Base-by-base conservation (phyloP, 2,329 filamentous ascomycete genomes). In the Aspergillus sp. region DNA sequence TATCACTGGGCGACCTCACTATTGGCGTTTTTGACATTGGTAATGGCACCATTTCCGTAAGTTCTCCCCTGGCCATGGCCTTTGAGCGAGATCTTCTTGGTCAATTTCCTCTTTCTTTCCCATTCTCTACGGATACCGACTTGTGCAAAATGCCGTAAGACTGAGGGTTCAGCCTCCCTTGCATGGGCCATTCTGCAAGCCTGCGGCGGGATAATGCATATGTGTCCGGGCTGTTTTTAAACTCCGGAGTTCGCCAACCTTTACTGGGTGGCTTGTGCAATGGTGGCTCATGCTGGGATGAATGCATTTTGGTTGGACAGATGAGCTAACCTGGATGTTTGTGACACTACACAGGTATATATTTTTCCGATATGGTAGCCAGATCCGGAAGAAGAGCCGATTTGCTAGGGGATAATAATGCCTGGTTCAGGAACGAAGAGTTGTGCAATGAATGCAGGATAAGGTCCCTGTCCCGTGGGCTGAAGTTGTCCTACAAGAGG, bases 1-100 rank as follows among this genome's bases (percentile, higher is more conserved):
- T 78, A 74, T 56, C 74, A 79, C 58, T 80, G 78, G 78, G 78
- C 77, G 22, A 77, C 76, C 12, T 71, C 74, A 5, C 64, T 80
- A 11, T 64, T 79, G 11, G 78, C 71, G 12, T 78, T 78, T 57
- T 61, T 80, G 41, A 78, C 76, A 17, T 64, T 79, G 39, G 66
- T 64, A 47, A 78, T 79, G 76, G 62, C 71, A 39, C 77, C 77
- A 20, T 78, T 79, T 51, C 78, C 78, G 76, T 79, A 69, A 69
- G 76, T 75, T 13, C 30, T 48, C 26, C 17, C 11, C 41, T 26
- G 38, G 18, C 24, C 36, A 20, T 41, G 26, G 7, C 18, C 24
- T 30, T 11, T 38, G 8, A 17, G 41, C n/a, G 47, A 56, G 36
- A n/a, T 58, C 43, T 44, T 49, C 57, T 47, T 8, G 45, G 15